Evolutionary conservation across 257 asterid genomes (phyloP).

Genomic region (Henckelia pumila): DNA sequence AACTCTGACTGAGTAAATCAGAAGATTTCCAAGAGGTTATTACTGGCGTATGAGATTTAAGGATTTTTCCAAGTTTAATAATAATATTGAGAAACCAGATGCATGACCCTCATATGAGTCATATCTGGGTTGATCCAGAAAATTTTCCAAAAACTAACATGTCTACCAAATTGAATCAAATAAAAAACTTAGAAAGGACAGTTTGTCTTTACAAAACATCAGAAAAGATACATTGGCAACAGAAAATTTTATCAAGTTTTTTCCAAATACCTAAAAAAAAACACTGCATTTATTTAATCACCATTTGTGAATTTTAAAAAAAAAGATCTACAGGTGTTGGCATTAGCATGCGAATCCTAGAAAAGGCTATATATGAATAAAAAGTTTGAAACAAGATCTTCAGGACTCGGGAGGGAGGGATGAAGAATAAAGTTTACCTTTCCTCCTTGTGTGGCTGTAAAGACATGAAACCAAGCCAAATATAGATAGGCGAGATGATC

Average conservation of each 20-base stretch:
- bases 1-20: constrained; percentile 17
- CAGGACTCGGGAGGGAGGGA: neutral
- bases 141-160: constrained; percentile 8
- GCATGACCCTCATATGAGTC: neutral
- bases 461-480: constrained; percentile 97
- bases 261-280: constrained; percentile 6
- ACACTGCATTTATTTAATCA: constrained; percentile 4
- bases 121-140: neutral
- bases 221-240: constrained; percentile 5
- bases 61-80: constrained; percentile 13
- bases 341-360: neutral
- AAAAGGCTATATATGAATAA: constrained; percentile 15
- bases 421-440: constrained; percentile 49
- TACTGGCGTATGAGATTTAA: constrained; percentile 8
- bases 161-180: constrained; percentile 5
- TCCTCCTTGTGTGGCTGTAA: constrained; percentile 99
- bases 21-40: constrained; percentile 16
- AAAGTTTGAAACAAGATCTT: neutral
- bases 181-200: neutral
- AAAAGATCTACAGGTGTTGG: constrained; percentile 4
- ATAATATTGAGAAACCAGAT: constrained; percentile 1
- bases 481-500: constrained; percentile 76
- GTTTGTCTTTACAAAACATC: neutral
- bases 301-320: constrained; percentile 16
- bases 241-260: neutral